Evolutionary conservation across 352 stramenopile genomes (phyloP).

Genomic region (Globisporangium perplexum): DNA sequence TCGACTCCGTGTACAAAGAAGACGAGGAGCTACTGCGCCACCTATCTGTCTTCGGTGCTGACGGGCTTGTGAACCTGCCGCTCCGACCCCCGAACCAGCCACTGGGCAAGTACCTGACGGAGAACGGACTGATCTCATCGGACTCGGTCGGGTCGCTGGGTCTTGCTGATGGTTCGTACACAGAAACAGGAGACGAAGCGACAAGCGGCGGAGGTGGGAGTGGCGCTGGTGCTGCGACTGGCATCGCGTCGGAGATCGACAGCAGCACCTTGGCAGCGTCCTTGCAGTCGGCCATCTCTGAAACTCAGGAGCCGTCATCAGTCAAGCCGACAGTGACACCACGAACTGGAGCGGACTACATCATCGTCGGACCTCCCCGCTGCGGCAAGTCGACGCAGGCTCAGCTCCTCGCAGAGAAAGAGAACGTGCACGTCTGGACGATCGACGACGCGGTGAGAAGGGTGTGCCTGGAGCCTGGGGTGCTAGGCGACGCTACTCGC

Average conservation of each 20-base stretch:
- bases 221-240: background rate
- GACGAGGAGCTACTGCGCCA: constrained; percentile 83
- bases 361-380: constrained; percentile 71
- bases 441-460: constrained; percentile 67
- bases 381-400: constrained; percentile 82
- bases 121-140: constrained; percentile 29
- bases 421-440: constrained; percentile 58
- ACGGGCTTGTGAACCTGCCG: constrained; percentile 68
- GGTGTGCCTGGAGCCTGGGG: constrained; percentile 23
- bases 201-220: background rate
- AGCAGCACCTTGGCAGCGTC: background rate
- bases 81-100: constrained; percentile 60
- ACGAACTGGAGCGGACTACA: constrained; percentile 61
- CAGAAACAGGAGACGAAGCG: background rate
- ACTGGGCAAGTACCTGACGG: constrained; percentile 49
- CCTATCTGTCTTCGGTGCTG: constrained; percentile 45
- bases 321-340: background rate
- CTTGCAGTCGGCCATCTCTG: background rate
- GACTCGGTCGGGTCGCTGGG: background rate
- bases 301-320: background rate
- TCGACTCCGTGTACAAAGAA: constrained; percentile 73
- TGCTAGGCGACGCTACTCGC: constrained; percentile 36
- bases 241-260: background rate
- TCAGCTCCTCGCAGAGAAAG: constrained; percentile 62
- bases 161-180: background rate